A percentile compares a stretch with the other conserved stretches of the same genome.
Evolutionary conservation across 768 basidiomycete species (phyloP).

Genomic region (Tylopilus sp.): DNA sequence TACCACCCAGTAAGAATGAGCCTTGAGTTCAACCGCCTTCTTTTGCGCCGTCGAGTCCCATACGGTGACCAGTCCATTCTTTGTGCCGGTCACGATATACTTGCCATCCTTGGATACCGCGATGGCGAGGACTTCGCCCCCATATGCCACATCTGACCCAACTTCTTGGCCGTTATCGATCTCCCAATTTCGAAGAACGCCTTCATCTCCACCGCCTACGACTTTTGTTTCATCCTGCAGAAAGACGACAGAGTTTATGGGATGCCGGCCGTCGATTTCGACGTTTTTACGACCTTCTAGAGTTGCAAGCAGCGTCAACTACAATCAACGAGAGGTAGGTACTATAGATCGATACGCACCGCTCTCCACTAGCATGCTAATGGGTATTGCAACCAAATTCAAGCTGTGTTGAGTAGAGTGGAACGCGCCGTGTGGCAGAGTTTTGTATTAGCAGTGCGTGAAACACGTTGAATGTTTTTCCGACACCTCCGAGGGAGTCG

Average conservation of each 20-base stretch:
- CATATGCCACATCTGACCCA: neutral
- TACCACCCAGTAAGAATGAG: constrained; percentile 10
- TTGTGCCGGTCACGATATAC: constrained; percentile 10
- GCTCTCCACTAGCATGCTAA: neutral
- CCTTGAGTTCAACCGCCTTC: constrained; percentile 8
- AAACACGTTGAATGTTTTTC: neutral
- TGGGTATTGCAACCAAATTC: neutral
- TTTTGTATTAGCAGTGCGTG: neutral
- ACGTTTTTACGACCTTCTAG: neutral
- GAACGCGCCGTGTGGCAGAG: neutral
- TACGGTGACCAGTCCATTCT: constrained; percentile 10
- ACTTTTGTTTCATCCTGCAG: constrained; percentile 1
- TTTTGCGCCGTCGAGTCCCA: constrained; percentile 7
- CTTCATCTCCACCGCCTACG: constrained; percentile 10
- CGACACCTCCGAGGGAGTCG: too few species aligned
- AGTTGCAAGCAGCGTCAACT: neutral
- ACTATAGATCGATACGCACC: neutral
- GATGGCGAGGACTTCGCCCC: constrained; percentile 8
- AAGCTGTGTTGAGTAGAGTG: neutral
- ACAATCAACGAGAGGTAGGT: neutral
- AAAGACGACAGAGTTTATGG: constrained; percentile 11
- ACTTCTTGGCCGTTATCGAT: neutral
- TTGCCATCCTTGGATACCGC: constrained; percentile 10
- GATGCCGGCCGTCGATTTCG: constrained; percentile 5
- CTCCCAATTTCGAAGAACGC: constrained; percentile 7